Percentiles rank a stretch among this genome's conserved stretches.
Evolutionary conservation across 2,329 filamentous ascomycete genomes (phyloP).

Genomic region (Diaporthe citriasiana): DNA sequence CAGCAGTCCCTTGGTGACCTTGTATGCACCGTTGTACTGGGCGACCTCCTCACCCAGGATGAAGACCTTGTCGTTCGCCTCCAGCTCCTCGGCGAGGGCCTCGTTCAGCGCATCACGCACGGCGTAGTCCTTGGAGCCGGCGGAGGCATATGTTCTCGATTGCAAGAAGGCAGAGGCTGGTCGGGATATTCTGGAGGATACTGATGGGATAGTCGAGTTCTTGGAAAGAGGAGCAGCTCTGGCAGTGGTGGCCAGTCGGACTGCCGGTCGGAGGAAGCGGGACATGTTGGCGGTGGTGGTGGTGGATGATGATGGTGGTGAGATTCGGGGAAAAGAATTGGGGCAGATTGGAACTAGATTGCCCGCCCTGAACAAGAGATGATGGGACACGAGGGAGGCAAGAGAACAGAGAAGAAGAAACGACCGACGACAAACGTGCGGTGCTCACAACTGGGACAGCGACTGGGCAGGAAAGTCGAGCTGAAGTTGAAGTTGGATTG

Average conservation of each 20-base stretch:
- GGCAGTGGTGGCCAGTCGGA: conserved; percentile 58
- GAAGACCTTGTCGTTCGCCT: conserved; percentile 94
- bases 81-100: conserved; percentile 97
- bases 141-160: conserved; percentile 69
- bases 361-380: conserved; percentile 9
- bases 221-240: conserved; percentile 46
- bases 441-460: conserved; percentile 19
- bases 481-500: conserved; percentile 5
- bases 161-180: conserved; percentile 57
- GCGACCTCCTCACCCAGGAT: conserved; percentile 97
- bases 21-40: conserved; percentile 99
- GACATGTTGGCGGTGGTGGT: conserved; percentile 53
- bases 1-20: conserved; percentile 97
- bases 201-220: conserved; percentile 46
- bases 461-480: conserved; percentile 22
- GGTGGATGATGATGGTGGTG: conserved; percentile 28
- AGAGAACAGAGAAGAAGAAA: not conserved
- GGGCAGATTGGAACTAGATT: conserved; percentile 35
- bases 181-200: conserved; percentile 43
- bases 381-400: not conserved
- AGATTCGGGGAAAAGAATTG: conserved; percentile 33
- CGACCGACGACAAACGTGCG: conserved; percentile 6
- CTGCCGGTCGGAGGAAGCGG: conserved; percentile 61
- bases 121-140: conserved; percentile 89
- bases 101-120: conserved; percentile 98